Evolutionary conservation across 768 basidiomycete genomes (phyloP).

Genomic region (Suillus tomentosus): DNA sequence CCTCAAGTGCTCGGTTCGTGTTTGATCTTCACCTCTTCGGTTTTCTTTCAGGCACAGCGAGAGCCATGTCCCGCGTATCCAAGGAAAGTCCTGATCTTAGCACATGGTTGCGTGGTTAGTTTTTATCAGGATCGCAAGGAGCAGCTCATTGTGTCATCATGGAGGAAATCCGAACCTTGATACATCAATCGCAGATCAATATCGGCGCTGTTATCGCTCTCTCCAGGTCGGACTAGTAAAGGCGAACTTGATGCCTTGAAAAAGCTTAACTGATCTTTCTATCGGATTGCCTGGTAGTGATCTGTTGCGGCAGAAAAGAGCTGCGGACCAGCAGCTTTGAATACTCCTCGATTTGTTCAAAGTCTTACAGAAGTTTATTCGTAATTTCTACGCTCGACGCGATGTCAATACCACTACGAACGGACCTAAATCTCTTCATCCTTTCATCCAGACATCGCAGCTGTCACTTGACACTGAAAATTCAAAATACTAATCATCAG

Average conservation of each 20-base stretch:
- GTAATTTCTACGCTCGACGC: not conserved
- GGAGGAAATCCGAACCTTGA: not conserved
- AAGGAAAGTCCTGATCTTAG: not conserved
- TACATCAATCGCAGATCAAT: not conserved
- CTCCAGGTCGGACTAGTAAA: not conserved
- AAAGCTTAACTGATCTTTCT: not conserved
- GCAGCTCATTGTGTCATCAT: not conserved
- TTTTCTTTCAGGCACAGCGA: not conserved
- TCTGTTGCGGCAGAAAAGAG: not conserved
- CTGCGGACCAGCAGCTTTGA: not conserved
- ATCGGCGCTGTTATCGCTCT: not conserved
- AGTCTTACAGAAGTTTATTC: not conserved
- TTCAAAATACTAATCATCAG: conserved; percentile 11
- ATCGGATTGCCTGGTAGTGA: not conserved
- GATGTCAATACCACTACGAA: not conserved
- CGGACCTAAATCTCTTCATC: conserved; percentile 3
- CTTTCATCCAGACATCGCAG: conserved; percentile 1
- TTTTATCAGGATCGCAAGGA: not conserved
- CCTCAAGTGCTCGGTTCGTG: not conserved
- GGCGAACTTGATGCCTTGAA: not conserved
- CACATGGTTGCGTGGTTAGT: not conserved
- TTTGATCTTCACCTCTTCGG: not conserved
- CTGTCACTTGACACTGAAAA: not conserved
- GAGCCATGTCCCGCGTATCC: not conserved
- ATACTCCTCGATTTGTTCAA: conserved; percentile 1